phyloP scores from a whole-genome alignment of 2,329 filamentous ascomycete species.

The Aspergillus sp. region DNA sequence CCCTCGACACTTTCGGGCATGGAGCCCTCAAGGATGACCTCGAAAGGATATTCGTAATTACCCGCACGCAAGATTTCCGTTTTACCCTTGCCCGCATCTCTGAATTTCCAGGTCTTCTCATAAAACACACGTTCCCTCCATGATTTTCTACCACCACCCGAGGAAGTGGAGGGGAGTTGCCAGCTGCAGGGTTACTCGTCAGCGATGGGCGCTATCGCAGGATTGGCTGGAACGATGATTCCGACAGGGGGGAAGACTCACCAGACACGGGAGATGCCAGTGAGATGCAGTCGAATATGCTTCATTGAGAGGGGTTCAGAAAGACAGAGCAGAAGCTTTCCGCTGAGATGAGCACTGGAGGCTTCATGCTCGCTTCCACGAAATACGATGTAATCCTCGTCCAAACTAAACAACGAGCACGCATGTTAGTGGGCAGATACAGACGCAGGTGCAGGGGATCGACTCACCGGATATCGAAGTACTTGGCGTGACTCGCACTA shows the following conservation, averaged over 20 bases:
- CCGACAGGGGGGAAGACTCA: constrained; percentile 42
- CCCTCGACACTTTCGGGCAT: constrained; percentile 87
- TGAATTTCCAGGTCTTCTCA: constrained; percentile 68
- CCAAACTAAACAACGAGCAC: constrained; percentile 51
- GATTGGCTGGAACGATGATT: no score
- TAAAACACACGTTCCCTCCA: constrained; percentile 52
- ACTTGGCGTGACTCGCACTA: constrained; percentile 42
- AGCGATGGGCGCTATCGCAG: no score
- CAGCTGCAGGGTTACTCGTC: constrained; percentile 16
- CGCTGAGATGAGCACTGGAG: constrained; percentile 68
- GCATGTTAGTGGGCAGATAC: neutral
- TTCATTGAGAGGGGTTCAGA: constrained; percentile 65
- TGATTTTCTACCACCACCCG: constrained; percentile 31
- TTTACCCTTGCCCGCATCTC: constrained; percentile 46
- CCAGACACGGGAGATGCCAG: constrained; percentile 64
- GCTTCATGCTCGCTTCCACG: constrained; percentile 71
- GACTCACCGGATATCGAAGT: constrained; percentile 46
- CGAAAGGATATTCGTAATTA: constrained; percentile 82
- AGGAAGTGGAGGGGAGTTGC: constrained; percentile 32
- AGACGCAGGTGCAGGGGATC: neutral
- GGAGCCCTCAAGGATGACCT: constrained; percentile 63
- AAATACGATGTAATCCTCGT: constrained; percentile 75
- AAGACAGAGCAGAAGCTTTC: constrained; percentile 68
- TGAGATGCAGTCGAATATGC: constrained; percentile 67
- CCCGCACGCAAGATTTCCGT: constrained; percentile 60